Base-by-base conservation (phyloP, 441 rosid genomes). In the Euphorbia celastroides region DNA sequence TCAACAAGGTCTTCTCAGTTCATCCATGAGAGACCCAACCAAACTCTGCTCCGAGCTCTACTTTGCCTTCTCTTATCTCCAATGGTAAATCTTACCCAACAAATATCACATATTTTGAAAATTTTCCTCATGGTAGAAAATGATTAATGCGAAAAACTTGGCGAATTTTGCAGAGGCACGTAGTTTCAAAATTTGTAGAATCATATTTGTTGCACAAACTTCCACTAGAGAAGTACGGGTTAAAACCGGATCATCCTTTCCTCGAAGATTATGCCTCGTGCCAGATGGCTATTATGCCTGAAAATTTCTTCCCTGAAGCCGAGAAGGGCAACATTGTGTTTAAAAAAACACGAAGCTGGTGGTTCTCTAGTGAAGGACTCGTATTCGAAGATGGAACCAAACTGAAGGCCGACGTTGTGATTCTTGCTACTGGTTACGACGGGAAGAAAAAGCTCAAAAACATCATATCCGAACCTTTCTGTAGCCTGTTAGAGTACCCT, bases 221-320 rank as follows among this genome's bases (percentile, higher is more conserved):
- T 71, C 94, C 98, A 12, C 67, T 93, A 62, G 61, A 72, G 60
- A 93, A 86, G 73, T 90, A 86, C 60, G 94, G 94, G 55, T 70
- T 93, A 55, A 93, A 80, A 75, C 98, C 98, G 4, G 80, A 87
- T 30, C 98, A 93, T 82, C 77, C 88, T 8, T 93, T 93, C 66
- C 83, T 84, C 19, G 97, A 90, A 77, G 98, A 90, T 74, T 87
- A 84, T 11, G 93, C 96, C 10, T 88, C 96, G 41, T 90, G 98
- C 68, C 98, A 93, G 68, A 93, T 90, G 97, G 97, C 96, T 6
- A 86, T 90, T 72, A 31, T 88, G 68, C 97, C 97, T 0, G 84
- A 86, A 11, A 81, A 78, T 8, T 93, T 93, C 82, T 93, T 90
- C 68, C 54, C 84, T 0, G 91, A 93, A 78, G 97, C 88, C 5